Evolutionary conservation across 108 stramenopile genomes (phyloP).

Genomic region (Cyclotella kingstonii): DNA sequence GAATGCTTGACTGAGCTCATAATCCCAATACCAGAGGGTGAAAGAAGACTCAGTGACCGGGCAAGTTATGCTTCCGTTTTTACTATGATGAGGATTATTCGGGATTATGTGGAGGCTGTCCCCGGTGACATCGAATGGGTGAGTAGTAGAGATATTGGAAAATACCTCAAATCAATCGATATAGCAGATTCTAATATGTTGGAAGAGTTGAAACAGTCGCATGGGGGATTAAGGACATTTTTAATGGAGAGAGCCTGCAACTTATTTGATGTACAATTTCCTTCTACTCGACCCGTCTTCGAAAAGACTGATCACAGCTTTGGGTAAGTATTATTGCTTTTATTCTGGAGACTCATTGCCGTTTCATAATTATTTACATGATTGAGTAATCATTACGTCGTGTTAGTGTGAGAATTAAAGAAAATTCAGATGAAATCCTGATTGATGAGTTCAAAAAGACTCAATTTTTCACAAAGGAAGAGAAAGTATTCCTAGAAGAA

Average conservation of each 20-base stretch:
- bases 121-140: constrained; percentile 44
- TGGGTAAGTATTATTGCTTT: constrained; percentile 14
- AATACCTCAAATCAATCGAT: constrained; percentile 57
- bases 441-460: constrained; percentile 43
- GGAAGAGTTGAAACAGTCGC: constrained; percentile 63
- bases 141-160: constrained; percentile 66
- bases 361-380: background rate
- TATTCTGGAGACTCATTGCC: background rate
- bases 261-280: constrained; percentile 39
- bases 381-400: background rate
- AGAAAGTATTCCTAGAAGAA: constrained; percentile 50
- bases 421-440: constrained; percentile 21
- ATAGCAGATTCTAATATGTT: constrained; percentile 56
- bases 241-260: constrained; percentile 32
- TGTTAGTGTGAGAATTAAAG: constrained; percentile 29
- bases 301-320: constrained; percentile 38
- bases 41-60: constrained; percentile 26
- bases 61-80: constrained; percentile 46
- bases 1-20: constrained; percentile 64
- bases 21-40: constrained; percentile 39
- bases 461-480: constrained; percentile 43
- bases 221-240: constrained; percentile 64
- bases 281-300: constrained; percentile 1
- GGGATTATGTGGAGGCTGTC: constrained; percentile 60
- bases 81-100: constrained; percentile 62